phyloP scores from a whole-genome alignment of 768 basidiomycete species.

The Suillus americanus region DNA sequence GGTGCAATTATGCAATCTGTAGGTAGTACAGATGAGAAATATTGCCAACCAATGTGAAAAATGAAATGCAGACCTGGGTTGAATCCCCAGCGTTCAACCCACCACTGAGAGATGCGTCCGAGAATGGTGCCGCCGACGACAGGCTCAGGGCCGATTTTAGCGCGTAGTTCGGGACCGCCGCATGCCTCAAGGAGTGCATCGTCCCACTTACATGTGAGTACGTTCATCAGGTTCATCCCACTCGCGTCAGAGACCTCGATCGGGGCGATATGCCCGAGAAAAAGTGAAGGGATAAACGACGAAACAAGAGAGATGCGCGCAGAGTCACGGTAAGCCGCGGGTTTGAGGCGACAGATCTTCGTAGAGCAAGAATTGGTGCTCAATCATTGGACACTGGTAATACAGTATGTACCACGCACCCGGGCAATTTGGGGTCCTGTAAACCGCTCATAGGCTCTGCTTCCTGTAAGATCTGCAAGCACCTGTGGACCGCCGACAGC shows the following conservation, averaged over 20 bases:
- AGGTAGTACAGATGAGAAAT: neutral
- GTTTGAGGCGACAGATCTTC: constrained; percentile 57
- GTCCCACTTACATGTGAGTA: constrained; percentile 74
- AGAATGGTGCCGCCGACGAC: constrained; percentile 68
- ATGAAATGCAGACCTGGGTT: constrained; percentile 45
- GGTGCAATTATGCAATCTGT: constrained; percentile 77
- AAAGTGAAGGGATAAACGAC: constrained; percentile 81
- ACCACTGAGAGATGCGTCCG: constrained; percentile 67
- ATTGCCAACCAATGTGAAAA: neutral
- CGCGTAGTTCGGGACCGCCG: constrained; percentile 63
- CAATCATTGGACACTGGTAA: neutral
- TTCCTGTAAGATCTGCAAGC: constrained; percentile 76
- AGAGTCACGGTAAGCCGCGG: constrained; percentile 57
- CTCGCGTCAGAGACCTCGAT: constrained; percentile 88
- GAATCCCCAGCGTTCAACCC: constrained; percentile 76
- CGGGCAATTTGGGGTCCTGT: constrained; percentile 83
- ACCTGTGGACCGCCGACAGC: constrained; percentile 68
- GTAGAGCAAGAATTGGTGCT: constrained; percentile 1
- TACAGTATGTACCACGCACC: constrained; percentile 37
- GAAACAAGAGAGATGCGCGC: constrained; percentile 76
- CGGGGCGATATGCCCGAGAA: constrained; percentile 73
- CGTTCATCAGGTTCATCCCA: constrained; percentile 88
- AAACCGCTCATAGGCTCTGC: constrained; percentile 85
- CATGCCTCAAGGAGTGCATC: constrained; percentile 62
- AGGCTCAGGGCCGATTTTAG: constrained; percentile 76